Percentiles rank a stretch among this genome's conserved stretches.
phyloP scores from a whole-genome alignment of 305 asterid genomes.

The Fraxinus ornus region DNA sequence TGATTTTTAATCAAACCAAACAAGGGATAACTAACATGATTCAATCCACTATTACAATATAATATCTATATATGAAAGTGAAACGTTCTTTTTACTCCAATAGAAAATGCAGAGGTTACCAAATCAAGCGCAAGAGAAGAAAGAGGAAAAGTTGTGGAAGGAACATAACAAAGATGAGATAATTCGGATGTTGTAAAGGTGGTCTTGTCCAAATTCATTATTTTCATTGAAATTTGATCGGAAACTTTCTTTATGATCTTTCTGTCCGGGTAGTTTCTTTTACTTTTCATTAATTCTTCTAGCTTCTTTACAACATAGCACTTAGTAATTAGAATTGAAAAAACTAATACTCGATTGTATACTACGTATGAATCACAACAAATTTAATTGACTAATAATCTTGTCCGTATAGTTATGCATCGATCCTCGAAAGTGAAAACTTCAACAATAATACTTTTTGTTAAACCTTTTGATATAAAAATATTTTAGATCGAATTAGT shows the following conservation, averaged over 20 bases:
- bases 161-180: background rate
- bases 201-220: background rate
- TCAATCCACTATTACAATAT: background rate
- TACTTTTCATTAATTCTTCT: background rate
- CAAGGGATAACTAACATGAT: background rate
- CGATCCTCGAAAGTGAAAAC: too few relatives aligned
- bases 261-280: background rate
- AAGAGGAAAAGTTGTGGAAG: background rate
- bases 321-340: too few relatives aligned
- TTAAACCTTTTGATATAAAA: background rate
- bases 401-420: too few relatives aligned
- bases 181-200: background rate
- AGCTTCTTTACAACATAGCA: too few relatives aligned
- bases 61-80: background rate
- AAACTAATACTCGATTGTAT: too few relatives aligned
- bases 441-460: too few relatives aligned
- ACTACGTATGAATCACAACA: too few relatives aligned
- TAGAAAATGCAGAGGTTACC: too few relatives aligned
- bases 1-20: too few relatives aligned
- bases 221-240: constrained; percentile 1
- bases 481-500: background rate
- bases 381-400: too few relatives aligned
- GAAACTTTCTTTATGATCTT: background rate
- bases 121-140: background rate
- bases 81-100: too few relatives aligned